Evolutionary conservation across 192 early-diverging fungal genomes (phyloP), one percentile per base, ranked within the genome.

Genomic region (Coemansia sp.): DNA sequence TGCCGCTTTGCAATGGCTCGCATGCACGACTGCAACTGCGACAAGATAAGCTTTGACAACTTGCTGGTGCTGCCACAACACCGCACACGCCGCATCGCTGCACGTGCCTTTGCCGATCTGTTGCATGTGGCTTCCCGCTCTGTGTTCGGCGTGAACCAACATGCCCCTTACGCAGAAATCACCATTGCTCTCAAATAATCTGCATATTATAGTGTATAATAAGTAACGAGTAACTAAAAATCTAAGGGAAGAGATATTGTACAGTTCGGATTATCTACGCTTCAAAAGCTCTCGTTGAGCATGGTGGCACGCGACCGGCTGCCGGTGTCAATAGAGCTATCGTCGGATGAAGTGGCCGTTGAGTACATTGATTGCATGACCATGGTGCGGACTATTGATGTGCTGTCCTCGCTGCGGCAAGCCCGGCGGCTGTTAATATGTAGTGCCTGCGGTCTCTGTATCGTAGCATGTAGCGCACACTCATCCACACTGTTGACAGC

Each of bases 71-170:
- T 48, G 12, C 57, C 57, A 6, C 63, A 68, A 11, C 69, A 61
- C 58, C 58, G 60, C 38, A 67, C 42, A 4, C 71, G 57, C 6
- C 71, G 76, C 8, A 71, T 73, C 4, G 76, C 76, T 10, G 71
- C 76, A 5, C 60, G 76, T 11, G 76, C 76, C 3, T 79, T 79
- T 44, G 52, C 69, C 12, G 76, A 79, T 44, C 20, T 73, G 23
- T 57, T 79, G 11, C 71, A 79, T 36, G 60, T 73, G 71, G 76
- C 71, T 12, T 48, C 71, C 4, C 52, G 42, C 25, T 73, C 76
- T 1, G 68, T 64, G 22, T 67, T 79, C 28, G 19, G 17, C n/a
- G 71, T 73, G 12, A 12, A 12, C 10, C 76, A 79, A 51, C 19
- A 46, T 6, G 17, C 21, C 5, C 56, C 66, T n/a, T 64, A 56